Evolutionary conservation across 768 basidiomycete species (phyloP), one percentile per base, ranked within the genome.

Genomic region (Podaxis mareebaensis): DNA sequence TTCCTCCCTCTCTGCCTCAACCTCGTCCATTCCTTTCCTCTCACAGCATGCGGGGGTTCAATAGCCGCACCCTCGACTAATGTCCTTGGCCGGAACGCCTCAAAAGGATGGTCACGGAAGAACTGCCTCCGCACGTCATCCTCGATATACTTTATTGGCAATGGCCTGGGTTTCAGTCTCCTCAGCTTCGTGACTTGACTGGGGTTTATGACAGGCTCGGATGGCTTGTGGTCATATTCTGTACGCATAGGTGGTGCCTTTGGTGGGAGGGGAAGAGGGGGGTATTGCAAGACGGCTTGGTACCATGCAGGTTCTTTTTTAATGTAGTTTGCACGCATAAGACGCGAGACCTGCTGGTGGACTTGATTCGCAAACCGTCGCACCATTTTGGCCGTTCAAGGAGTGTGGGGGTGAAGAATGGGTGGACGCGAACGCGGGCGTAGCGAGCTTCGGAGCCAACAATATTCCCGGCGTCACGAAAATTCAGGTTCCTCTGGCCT

Each of bases 71-170:
- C 81, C 76, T 99, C 97, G 0, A 92, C 85, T 57, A 99, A 73
- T 11, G 84, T 87, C 8, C 81, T 80, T 1, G 94, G 87, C 48
- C 96, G 82, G 75, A 96, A 92, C 1, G 94, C 90, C 77, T 99
- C 96, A 71, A 97, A 97, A 6, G 97, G 95, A 73, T 97, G 96
- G 78, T 99, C 97, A 46, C 81, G 80, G 80, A 96, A 99, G 81
- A 99, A 99, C 73, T 93, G 92, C 60, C 86, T 81, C 39, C 97
- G 87, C 63, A 99, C 79, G 65, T 84, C 81, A 74, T 99, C 97
- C 72, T 96, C 94, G 44, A 91, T 63, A 72, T 95, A 97, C 59
- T 80, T 79, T 56, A 99, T 83, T 11, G 84, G 82, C 53, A 83
- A 64, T 39, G 78, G 68, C 46, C 76, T 76, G 59, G 74, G 72